A percentile compares a stretch with the other conserved stretches of the same genome.
Conservation (phyloP, 768 basidiomycete genomes). For the Psilocybe subaeruginosa region DNA sequence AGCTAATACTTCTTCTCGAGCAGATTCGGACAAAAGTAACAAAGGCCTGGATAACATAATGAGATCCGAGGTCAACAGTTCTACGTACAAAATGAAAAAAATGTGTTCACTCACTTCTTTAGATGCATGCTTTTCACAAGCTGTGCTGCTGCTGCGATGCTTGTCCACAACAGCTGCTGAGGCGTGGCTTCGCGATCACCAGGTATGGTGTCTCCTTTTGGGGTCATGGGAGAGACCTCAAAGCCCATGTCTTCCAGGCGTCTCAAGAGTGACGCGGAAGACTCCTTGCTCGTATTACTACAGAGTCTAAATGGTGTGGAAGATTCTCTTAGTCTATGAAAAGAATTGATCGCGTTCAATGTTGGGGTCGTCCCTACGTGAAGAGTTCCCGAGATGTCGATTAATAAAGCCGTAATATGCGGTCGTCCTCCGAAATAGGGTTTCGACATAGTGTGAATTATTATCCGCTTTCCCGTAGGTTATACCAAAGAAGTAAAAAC, state of each 20-base stretch:
- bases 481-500: no score
- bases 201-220: not conserved
- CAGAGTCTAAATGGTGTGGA: slow-evolving; percentile 55
- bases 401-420: slow-evolving; percentile 51
- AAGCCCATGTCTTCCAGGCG: slow-evolving; percentile 54
- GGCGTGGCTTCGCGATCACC: not conserved
- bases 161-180: slow-evolving; percentile 52
- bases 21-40: slow-evolving; percentile 56
- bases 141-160: slow-evolving; percentile 58
- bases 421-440: slow-evolving; percentile 28
- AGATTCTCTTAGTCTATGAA: slow-evolving; percentile 37
- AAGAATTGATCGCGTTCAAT: slow-evolving; percentile 47
- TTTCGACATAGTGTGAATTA: not conserved
- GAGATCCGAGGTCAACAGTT: not conserved
- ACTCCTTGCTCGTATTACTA: slow-evolving; percentile 74
- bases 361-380: slow-evolving; percentile 56
- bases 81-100: no score
- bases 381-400: slow-evolving; percentile 73
- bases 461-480: no score
- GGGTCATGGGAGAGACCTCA: slow-evolving; percentile 29
- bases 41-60: slow-evolving; percentile 45
- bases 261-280: slow-evolving; percentile 42
- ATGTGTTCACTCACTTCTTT: slow-evolving; percentile 36
- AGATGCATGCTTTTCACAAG: slow-evolving; percentile 43
- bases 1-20: slow-evolving; percentile 42